Base-by-base conservation (phyloP, 768 basidiomycete genomes). In the Mycena vitilis region DNA sequence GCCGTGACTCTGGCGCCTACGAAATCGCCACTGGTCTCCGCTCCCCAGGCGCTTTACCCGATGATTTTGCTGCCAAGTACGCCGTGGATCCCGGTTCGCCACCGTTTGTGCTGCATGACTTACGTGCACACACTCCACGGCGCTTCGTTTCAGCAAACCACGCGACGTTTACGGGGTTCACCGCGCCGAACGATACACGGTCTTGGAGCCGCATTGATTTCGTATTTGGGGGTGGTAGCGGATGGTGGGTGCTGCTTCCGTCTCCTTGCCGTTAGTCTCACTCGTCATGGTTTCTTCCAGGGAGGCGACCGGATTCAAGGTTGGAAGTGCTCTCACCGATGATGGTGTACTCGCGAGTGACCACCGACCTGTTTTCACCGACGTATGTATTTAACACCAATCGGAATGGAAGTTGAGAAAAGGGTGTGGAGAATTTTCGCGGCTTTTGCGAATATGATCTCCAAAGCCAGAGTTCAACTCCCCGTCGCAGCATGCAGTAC, bases 271-370 rank as follows among this genome's bases (percentile, higher is more conserved):
- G 18, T 20, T 36, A 16, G 30, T 57, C 25, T 11, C 15, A 18
- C 18, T 56, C 0, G 13, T 51, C 23, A 58, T 16, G 10, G 37
- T 37, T 22, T 42, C 34, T 38, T n/a, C 8, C 67, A 86, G 84
- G 84, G 77, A 73, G 22, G 76, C 78, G 4, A 68, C 74, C 12
- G 74, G 68, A 9, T 84, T 83, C 71, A 79, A 81, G 52, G 85
- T 85, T 22, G 81, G 72, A 13, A 77, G 79, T 2, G 77, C 81
- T 5, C 74, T 84, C 18, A 79, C 81, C 6, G 87, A 88, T 63
- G 86, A 88, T 61, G 88, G 88, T 2, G 72, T 85, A 20, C 78
- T 87, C 58, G 82, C 82, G 8, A 89, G 88, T 66, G 88, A 89
- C 71, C 88, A 89, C 72, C 83, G 87, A 0, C 88, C 85, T 4